These are phyloP conservation scores for Fusarium ambrosium DNA, from an alignment of 2,329 filamentous ascomycete genomes.

Conservation along the genomic window DNA sequence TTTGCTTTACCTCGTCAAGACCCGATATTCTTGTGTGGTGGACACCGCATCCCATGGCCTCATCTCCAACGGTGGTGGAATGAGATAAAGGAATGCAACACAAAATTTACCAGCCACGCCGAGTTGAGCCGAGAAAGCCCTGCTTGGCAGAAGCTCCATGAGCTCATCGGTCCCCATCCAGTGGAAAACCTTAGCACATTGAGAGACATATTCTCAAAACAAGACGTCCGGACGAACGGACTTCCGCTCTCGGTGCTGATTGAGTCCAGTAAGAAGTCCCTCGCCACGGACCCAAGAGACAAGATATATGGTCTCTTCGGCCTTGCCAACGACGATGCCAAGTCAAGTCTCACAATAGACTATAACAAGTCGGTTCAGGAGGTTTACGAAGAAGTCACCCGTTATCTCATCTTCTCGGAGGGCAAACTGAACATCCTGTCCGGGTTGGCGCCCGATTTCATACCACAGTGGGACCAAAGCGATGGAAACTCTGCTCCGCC, in stretches of 20 bases:
- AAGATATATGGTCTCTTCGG: conserved; percentile 10
- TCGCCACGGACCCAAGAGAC: conserved; percentile 7
- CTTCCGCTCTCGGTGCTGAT: conserved; percentile 1
- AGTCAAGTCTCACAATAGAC: background rate
- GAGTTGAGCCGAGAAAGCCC: background rate
- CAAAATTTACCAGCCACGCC: background rate
- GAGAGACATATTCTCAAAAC: background rate
- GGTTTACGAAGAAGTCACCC: conserved; percentile 4
- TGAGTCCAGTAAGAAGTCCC: background rate
- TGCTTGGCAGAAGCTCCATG: background rate
- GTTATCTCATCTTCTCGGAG: conserved; percentile 4
- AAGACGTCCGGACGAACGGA: background rate
- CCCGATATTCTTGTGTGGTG: conserved; percentile 3
- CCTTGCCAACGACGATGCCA: background rate
- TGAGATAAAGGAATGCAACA: background rate
- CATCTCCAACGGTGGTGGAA: background rate
- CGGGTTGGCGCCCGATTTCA: background rate
- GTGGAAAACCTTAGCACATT: background rate
- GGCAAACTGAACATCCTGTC: conserved; percentile 10
- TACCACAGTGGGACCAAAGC: conserved; percentile 1
- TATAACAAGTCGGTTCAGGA: conserved; percentile 5
- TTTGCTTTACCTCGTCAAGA: conserved; percentile 4
- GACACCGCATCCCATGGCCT: background rate
- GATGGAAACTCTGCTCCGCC: background rate
- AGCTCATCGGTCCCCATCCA: background rate